Conservation (phyloP, 1,139 yeast species). For the Spathaspora sp. region DNA sequence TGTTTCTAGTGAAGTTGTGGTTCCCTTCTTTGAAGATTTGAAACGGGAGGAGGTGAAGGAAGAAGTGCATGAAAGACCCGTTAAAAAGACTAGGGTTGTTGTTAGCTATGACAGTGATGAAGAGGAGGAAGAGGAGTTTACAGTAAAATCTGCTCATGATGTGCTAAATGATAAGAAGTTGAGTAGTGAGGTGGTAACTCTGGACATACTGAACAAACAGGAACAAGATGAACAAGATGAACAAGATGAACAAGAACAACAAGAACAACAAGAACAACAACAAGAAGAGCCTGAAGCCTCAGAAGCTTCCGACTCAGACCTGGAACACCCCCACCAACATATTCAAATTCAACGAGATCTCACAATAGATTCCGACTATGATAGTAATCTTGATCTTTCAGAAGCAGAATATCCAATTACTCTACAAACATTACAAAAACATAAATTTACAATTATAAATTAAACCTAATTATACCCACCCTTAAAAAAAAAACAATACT, state of each 20-base stretch:
- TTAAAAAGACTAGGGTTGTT: constrained; percentile 21
- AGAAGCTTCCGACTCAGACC: neutral
- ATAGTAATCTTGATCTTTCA: constrained; percentile 27
- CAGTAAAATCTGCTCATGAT: constrained; percentile 55
- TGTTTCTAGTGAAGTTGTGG: constrained; percentile 37
- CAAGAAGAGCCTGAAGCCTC: constrained; percentile 4
- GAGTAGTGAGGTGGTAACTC: neutral
- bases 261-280: constrained; percentile 10
- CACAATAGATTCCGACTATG: constrained; percentile 27
- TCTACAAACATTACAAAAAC: constrained; percentile 6
- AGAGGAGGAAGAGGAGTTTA: constrained; percentile 38
- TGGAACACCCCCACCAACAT: neutral
- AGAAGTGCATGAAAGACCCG: constrained; percentile 17
- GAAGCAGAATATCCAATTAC: constrained; percentile 11
- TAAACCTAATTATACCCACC: constrained; percentile 1
- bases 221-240: constrained; percentile 5
- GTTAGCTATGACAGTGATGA: constrained; percentile 24
- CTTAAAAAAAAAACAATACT: constrained; percentile 1
- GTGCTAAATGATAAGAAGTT: constrained; percentile 17
- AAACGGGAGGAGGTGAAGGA: constrained; percentile 10
- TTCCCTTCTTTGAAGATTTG: constrained; percentile 53
- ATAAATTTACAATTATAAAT: constrained; percentile 6
- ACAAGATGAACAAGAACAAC: constrained; percentile 5
- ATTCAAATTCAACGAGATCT: constrained; percentile 17
- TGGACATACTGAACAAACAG: constrained; percentile 2